These are phyloP conservation scores for Podospora appendiculata DNA, from an alignment of 495 filamentous ascomycete species.

Conservation along the genomic window DNA sequence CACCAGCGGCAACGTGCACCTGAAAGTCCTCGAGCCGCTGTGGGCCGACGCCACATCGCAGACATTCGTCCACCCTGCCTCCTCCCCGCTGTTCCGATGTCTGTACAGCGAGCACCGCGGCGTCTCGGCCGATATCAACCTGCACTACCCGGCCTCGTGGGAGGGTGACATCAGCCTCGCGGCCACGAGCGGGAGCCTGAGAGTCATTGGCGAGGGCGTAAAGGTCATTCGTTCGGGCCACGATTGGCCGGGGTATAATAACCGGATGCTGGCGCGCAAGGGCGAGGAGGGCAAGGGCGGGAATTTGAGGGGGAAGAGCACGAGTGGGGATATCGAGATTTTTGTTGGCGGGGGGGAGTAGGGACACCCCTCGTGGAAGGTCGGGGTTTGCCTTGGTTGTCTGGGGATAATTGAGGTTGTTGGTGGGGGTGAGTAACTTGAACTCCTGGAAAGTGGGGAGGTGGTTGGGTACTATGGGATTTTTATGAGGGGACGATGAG, in stretches of 20 bases:
- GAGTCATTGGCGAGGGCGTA: slow-evolving; percentile 24
- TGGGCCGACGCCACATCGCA: slow-evolving; percentile 11
- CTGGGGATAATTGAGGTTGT: too few species aligned
- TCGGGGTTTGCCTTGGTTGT: too few species aligned
- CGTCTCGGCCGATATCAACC: slow-evolving; percentile 24
- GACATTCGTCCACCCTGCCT: neutral
- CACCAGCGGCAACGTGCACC: slow-evolving; percentile 22
- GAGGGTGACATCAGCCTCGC: slow-evolving; percentile 26
- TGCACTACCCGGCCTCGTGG: slow-evolving; percentile 32
- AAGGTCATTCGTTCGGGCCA: slow-evolving; percentile 16
- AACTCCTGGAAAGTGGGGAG: too few species aligned
- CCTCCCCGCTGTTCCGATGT: slow-evolving; percentile 10
- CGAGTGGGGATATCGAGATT: slow-evolving; percentile 23
- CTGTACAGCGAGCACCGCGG: slow-evolving; percentile 22
- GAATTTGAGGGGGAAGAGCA: slow-evolving; percentile 10
- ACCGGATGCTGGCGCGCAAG: slow-evolving; percentile 28
- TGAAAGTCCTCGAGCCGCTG: slow-evolving; percentile 28
- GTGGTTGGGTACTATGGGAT: too few species aligned
- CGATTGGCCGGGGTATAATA: slow-evolving; percentile 22
- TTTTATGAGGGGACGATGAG: too few species aligned
- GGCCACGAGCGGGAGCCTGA: slow-evolving; percentile 21
- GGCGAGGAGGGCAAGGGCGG: slow-evolving; percentile 21
- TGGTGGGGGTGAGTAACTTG: too few species aligned
- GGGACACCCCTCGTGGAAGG: neutral
- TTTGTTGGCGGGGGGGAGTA: slow-evolving; percentile 17